Evolutionary conservation across 2,329 filamentous ascomycete species (phyloP).

Genomic region (Acrodontium crateriforme): DNA sequence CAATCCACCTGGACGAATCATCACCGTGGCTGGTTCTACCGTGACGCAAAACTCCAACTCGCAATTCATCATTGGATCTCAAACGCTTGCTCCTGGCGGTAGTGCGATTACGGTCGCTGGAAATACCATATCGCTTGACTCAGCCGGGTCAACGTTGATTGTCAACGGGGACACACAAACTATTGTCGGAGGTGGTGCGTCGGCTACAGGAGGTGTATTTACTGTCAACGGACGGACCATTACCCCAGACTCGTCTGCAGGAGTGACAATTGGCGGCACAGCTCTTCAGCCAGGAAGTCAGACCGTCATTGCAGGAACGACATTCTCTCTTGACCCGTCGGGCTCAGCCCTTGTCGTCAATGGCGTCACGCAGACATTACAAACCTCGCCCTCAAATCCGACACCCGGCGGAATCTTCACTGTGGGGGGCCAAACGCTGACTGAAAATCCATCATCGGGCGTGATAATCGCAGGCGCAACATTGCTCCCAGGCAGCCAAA

Average conservation of each 20-base stretch:
- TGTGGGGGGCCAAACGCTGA: not conserved
- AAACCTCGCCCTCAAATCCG: too few relatives aligned
- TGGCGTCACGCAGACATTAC: too few relatives aligned
- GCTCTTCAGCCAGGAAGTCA: not conserved
- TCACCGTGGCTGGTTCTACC: conserved; percentile 1
- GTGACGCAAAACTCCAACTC: not conserved
- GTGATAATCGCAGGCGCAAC: conserved; percentile 1
- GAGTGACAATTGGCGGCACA: not conserved
- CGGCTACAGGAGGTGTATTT: too few relatives aligned
- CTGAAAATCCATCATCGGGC: not conserved
- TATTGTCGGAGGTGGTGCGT: not conserved
- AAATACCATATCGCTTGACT: conserved; percentile 1
- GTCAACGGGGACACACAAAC: not conserved
- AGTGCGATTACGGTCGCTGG: conserved; percentile 2
- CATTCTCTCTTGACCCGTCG: not conserved
- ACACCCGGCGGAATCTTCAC: not conserved
- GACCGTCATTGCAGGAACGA: not conserved
- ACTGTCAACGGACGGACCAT: too few relatives aligned
- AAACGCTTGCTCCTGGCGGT: conserved; percentile 5
- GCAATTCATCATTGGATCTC: conserved; percentile 1
- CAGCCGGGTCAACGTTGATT: not conserved
- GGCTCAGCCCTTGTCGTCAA: not conserved
- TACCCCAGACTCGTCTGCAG: too few relatives aligned
- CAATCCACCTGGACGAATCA: too few relatives aligned
- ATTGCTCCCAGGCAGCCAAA: conserved; percentile 4